Conservation (phyloP, 768 basidiomycete species). For the Butyriboletus loyo region DNA sequence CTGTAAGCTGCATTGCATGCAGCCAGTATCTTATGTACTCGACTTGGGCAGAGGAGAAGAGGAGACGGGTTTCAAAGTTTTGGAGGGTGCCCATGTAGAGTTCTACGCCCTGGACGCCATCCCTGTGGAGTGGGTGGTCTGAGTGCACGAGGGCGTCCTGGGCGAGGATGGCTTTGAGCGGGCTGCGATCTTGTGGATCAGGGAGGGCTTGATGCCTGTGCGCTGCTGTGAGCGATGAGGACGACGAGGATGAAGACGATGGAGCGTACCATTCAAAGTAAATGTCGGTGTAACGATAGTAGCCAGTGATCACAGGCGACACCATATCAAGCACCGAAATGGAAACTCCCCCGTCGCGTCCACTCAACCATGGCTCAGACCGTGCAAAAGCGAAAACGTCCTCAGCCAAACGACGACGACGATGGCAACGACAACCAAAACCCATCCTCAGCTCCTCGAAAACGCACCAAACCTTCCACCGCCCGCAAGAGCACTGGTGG, state of each 20-base stretch:
- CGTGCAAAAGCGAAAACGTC: slow-evolving; percentile 48
- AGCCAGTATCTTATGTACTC: slow-evolving; percentile 87
- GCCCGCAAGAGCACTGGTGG: slow-evolving; percentile 88
- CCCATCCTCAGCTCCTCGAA: slow-evolving; percentile 34
- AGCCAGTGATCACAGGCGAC: slow-evolving; percentile 57
- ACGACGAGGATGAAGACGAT: not conserved
- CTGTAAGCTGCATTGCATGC: slow-evolving; percentile 66
- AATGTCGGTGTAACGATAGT: slow-evolving; percentile 83
- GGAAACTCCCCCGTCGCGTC: slow-evolving; percentile 6
- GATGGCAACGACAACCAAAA: slow-evolving; percentile 11
- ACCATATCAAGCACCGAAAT: slow-evolving; percentile 24
- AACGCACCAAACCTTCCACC: slow-evolving; percentile 54
- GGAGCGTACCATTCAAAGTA: slow-evolving; percentile 74
- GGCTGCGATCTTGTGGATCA: slow-evolving; percentile 54
- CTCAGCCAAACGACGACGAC: slow-evolving; percentile 32
- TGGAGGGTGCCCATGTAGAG: slow-evolving; percentile 73
- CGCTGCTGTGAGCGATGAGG: not conserved
- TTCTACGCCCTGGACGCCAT: slow-evolving; percentile 63
- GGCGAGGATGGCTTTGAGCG: slow-evolving; percentile 70
- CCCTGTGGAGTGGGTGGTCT: slow-evolving; percentile 67
- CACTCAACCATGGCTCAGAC: slow-evolving; percentile 59
- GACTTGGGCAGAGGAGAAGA: slow-evolving; percentile 81
- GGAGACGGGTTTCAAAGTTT: slow-evolving; percentile 71
- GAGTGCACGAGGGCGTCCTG: slow-evolving; percentile 67
- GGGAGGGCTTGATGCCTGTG: slow-evolving; percentile 55